Percentiles rank a stretch among this genome's conserved stretches.
Conservation (phyloP, 225 moss, liverwort and hornwort genomes). For the Climacium dendroides region DNA sequence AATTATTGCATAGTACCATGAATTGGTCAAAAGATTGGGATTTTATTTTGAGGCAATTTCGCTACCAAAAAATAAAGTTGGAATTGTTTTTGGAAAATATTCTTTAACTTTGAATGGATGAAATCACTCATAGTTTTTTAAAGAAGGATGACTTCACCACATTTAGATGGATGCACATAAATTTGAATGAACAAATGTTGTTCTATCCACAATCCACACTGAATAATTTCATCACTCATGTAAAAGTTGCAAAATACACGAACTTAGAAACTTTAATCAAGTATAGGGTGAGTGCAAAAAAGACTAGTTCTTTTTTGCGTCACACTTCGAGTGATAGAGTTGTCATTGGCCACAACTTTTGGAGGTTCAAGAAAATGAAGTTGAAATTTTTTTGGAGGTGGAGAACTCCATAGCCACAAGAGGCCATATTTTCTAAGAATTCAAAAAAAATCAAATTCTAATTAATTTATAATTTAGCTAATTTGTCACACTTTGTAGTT, state of each 20-base stretch:
- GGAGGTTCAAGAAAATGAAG: too few relatives aligned
- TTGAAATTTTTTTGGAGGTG: too few relatives aligned
- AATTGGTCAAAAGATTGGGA: background rate
- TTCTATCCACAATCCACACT: background rate
- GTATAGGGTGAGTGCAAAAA: too few relatives aligned
- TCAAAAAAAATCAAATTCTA: too few relatives aligned
- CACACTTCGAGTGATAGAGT: too few relatives aligned
- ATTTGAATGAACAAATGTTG: background rate
- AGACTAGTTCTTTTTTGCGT: too few relatives aligned
- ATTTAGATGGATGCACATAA: background rate
- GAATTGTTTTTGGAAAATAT: background rate
- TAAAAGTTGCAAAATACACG: background rate
- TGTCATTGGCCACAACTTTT: too few relatives aligned
- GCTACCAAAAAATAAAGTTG: accelerated
- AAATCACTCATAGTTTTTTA: background rate
- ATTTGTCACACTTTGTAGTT: too few relatives aligned
- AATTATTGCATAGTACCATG: too few relatives aligned
- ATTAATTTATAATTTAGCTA: too few relatives aligned
- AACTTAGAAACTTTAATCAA: background rate
- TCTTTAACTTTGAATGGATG: background rate
- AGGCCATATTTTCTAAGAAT: too few relatives aligned
- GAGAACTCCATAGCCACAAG: too few relatives aligned
- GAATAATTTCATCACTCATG: background rate
- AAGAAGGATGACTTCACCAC: background rate
- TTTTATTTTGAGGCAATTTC: background rate